A percentile compares a stretch with the other conserved stretches of the same genome.
phyloP scores from a whole-genome alignment of 2,329 filamentous ascomycete species.

The Amesomyces nigricolor region DNA sequence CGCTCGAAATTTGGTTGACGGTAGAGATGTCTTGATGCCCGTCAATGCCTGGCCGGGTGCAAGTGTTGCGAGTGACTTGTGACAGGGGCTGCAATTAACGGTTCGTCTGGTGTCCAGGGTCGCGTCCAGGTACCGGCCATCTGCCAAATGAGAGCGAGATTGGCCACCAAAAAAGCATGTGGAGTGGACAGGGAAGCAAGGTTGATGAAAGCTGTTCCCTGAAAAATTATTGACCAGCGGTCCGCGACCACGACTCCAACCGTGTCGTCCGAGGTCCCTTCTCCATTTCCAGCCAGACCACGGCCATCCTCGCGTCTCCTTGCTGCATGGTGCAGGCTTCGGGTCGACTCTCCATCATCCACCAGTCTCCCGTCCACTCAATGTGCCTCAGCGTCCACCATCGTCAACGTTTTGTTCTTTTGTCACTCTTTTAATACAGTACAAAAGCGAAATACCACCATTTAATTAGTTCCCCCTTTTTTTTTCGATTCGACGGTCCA shows the following conservation, averaged over 20 bases:
- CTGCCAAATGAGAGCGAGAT: slow-evolving; percentile 24
- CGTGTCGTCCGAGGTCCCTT: neutral
- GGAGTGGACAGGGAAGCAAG: slow-evolving; percentile 23
- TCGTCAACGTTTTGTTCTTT: slow-evolving; percentile 20
- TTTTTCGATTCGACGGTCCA: slow-evolving; percentile 15
- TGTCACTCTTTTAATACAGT: slow-evolving; percentile 26
- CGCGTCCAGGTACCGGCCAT: slow-evolving; percentile 21
- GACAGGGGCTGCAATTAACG: neutral
- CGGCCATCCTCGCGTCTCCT: slow-evolving; percentile 23
- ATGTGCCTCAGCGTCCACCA: slow-evolving; percentile 19
- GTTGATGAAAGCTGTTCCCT: slow-evolving; percentile 22
- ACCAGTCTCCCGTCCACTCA: slow-evolving; percentile 14
- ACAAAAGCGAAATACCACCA: slow-evolving; percentile 13
- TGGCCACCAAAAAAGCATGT: slow-evolving; percentile 13
- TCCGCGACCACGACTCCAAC: slow-evolving; percentile 18
- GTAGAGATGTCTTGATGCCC: neutral
- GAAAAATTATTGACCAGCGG: slow-evolving; percentile 18
- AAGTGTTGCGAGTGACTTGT: slow-evolving; percentile 17
- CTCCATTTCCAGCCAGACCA: slow-evolving; percentile 13
- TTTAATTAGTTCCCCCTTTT: slow-evolving; percentile 16
- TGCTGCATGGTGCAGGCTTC: slow-evolving; percentile 23
- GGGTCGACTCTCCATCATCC: slow-evolving; percentile 11
- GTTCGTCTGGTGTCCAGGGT: slow-evolving; percentile 3
- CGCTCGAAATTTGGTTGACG: neutral
- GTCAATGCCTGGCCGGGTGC: neutral